These are phyloP conservation scores for Saccharomyces kudriavzevii DNA, from an alignment of 805 yeast species.

Conservation along the genomic window DNA sequence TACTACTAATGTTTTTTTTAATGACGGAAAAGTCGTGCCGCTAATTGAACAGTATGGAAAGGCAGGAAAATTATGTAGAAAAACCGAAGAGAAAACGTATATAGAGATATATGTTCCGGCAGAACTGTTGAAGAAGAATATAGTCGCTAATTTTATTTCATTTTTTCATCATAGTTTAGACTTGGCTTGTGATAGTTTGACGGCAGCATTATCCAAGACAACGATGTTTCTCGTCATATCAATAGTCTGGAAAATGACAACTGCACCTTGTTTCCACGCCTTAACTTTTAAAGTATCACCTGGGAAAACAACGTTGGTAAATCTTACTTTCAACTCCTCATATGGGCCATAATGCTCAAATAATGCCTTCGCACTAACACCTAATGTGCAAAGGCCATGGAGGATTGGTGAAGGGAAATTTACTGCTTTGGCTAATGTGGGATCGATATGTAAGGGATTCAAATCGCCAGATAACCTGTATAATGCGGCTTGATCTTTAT, in stretches of 20 bases:
- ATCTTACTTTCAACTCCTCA: slow-evolving; percentile 81
- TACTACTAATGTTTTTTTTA: not conserved
- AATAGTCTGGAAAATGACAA: slow-evolving; percentile 71
- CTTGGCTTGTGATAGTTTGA: slow-evolving; percentile 40
- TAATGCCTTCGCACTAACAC: slow-evolving; percentile 68
- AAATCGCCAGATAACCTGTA: slow-evolving; percentile 90
- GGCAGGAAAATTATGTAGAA: not conserved
- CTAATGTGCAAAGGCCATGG: slow-evolving; percentile 87
- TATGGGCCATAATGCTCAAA: slow-evolving; percentile 74
- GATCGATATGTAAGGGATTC: slow-evolving; percentile 94
- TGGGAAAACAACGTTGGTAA: slow-evolving; percentile 86
- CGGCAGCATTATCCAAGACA: slow-evolving; percentile 83
- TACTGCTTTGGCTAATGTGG: slow-evolving; percentile 79
- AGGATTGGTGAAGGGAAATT: slow-evolving; percentile 79
- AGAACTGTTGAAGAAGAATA: not conserved
- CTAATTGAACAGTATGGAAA: not conserved
- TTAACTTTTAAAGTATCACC: slow-evolving; percentile 77
- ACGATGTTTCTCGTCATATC: slow-evolving; percentile 68
- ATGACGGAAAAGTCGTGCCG: not conserved
- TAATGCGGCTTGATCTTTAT: slow-evolving; percentile 72
- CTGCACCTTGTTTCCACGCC: slow-evolving; percentile 72
- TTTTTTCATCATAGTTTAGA: slow-evolving; percentile 24
- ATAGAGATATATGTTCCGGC: not conserved
- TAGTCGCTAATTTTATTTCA: not conserved
- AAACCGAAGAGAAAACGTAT: not conserved